Conservation (phyloP, 495 filamentous ascomycete genomes). For the Neurospora tetraspora region DNA sequence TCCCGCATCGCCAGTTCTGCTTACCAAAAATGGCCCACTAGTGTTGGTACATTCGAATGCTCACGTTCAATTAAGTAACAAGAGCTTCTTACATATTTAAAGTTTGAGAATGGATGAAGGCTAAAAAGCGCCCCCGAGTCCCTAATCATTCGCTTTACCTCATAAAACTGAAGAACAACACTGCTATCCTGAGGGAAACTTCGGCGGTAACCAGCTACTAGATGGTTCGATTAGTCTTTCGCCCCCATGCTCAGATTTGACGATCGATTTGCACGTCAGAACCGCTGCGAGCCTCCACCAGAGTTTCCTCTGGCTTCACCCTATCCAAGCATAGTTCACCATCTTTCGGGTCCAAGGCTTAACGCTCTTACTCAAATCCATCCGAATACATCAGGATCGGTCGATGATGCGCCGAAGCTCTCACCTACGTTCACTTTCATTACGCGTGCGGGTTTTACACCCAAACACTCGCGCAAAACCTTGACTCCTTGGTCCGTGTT, state of each 20-base stretch:
- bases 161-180: slow-evolving; percentile 63
- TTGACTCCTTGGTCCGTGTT: slow-evolving; percentile 69
- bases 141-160: slow-evolving; percentile 74
- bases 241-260: slow-evolving; percentile 54
- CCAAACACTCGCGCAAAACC: slow-evolving; percentile 60
- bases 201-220: slow-evolving; percentile 61
- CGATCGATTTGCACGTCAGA: slow-evolving; percentile 70
- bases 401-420: slow-evolving; percentile 54
- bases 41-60: slow-evolving; percentile 57
- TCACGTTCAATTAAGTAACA: slow-evolving; percentile 61
- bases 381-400: slow-evolving; percentile 65
- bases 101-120: slow-evolving; percentile 71
- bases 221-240: slow-evolving; percentile 63
- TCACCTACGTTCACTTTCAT: slow-evolving; percentile 56
- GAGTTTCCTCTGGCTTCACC: slow-evolving; percentile 71
- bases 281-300: slow-evolving; percentile 62
- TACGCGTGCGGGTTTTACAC: slow-evolving; percentile 58
- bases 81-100: slow-evolving; percentile 69
- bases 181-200: slow-evolving; percentile 71
- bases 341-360: slow-evolving; percentile 64
- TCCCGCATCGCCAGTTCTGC: slow-evolving; percentile 59
- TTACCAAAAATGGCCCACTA: slow-evolving; percentile 64
- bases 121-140: slow-evolving; percentile 60
- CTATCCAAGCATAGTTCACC: slow-evolving; percentile 62
- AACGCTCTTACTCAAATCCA: slow-evolving; percentile 71